Percentiles rank a stretch among this genome's conserved stretches.
These are phyloP conservation scores for Radiomyces spectabilis DNA, from an alignment of 192 early-diverging fungal species.

Conservation along the genomic window DNA sequence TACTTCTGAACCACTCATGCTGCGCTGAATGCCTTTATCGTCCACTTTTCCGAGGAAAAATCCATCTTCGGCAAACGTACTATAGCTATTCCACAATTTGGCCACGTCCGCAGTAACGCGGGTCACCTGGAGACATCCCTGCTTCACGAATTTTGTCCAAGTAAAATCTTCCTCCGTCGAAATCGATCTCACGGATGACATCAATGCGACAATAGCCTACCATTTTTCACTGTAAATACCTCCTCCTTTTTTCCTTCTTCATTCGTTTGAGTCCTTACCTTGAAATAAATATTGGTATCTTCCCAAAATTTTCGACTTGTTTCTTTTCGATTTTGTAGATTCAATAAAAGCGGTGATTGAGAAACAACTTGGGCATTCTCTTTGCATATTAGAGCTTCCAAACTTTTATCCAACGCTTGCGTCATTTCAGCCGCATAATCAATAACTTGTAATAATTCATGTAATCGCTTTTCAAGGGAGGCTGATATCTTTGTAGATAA, in stretches of 20 bases:
- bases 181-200: slow-evolving; percentile 17
- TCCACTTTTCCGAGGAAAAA: slow-evolving; percentile 20
- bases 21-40: too few relatives aligned
- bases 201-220: slow-evolving; percentile 21
- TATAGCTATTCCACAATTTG: slow-evolving; percentile 22
- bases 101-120: slow-evolving; percentile 26
- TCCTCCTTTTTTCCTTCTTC: neutral
- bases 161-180: slow-evolving; percentile 24
- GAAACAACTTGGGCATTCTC: neutral
- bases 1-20: too few relatives aligned
- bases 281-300: slow-evolving; percentile 21
- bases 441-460: slow-evolving; percentile 4
- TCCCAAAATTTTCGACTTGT: slow-evolving; percentile 11
- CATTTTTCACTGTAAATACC: neutral
- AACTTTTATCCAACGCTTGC: neutral
- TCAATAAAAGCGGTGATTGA: neutral
- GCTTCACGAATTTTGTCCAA: slow-evolving; percentile 25
- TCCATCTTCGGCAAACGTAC: slow-evolving; percentile 21
- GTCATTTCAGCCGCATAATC: slow-evolving; percentile 13
- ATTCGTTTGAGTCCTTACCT: slow-evolving; percentile 5
- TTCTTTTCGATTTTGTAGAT: neutral
- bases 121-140: slow-evolving; percentile 22
- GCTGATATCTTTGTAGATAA: neutral
- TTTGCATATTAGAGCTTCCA: slow-evolving; percentile 10
- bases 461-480: slow-evolving; percentile 3